phyloP scores from a whole-genome alignment of 495 filamentous ascomycete genomes.

The Neurospora sp. region DNA sequence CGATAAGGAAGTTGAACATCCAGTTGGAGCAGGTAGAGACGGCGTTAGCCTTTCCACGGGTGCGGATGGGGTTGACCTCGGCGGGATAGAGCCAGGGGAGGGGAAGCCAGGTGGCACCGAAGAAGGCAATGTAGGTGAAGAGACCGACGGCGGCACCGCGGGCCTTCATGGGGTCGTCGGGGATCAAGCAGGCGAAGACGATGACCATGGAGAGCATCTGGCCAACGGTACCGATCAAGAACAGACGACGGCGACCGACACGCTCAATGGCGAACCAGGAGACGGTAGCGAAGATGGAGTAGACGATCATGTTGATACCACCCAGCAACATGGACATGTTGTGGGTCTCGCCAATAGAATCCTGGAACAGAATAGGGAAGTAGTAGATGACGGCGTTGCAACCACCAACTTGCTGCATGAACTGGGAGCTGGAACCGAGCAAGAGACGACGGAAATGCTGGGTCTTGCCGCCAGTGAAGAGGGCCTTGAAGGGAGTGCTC shows the following conservation, averaged over 20 bases:
- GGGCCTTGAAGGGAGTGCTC: conserved; percentile 43
- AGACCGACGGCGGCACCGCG: conserved; percentile 68
- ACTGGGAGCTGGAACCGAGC: conserved; percentile 50
- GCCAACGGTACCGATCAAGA: conserved; percentile 57
- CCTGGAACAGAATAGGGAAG: conserved; percentile 65
- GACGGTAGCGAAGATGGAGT: conserved; percentile 63
- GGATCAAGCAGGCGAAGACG: conserved; percentile 62
- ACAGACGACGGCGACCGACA: conserved; percentile 61
- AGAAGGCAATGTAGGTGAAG: conserved; percentile 70
- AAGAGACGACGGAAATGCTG: conserved; percentile 57
- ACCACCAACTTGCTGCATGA: conserved; percentile 70
- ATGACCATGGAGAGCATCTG: conserved; percentile 66
- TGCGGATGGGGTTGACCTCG: conserved; percentile 68
- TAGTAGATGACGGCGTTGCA: conserved; percentile 84
- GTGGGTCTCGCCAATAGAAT: conserved; percentile 46
- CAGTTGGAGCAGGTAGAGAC: conserved; percentile 69
- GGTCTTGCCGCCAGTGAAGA: conserved; percentile 53
- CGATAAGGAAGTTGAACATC: conserved; percentile 72
- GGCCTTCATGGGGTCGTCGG: conserved; percentile 38
- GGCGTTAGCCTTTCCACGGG: conserved; percentile 65
- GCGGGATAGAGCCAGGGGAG: conserved; percentile 56
- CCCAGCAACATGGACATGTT: conserved; percentile 60
- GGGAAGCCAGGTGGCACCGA: conserved; percentile 67
- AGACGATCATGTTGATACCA: conserved; percentile 73
- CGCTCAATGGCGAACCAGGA: conserved; percentile 78